phyloP scores from a whole-genome alignment of 2,329 filamentous ascomycete genomes.

The Lachnellula occidentalis region DNA sequence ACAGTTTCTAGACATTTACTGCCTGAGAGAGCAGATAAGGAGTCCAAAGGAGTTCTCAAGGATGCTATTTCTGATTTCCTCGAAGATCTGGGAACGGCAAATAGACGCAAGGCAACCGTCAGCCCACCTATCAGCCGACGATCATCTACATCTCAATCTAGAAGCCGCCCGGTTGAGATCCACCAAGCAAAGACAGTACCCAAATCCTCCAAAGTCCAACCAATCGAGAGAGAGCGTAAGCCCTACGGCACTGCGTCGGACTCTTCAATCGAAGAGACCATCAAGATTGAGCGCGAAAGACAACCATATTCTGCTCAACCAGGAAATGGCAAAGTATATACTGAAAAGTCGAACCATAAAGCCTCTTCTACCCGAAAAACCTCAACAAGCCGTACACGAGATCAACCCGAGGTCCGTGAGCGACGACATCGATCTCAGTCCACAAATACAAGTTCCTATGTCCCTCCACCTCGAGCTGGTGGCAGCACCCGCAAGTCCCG shows the following conservation, averaged over 20 bases:
- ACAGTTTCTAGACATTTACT: conserved; percentile 63
- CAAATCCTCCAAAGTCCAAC: conserved; percentile 22
- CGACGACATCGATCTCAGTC: conserved; percentile 20
- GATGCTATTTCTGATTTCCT: conserved; percentile 48
- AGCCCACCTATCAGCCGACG: conserved; percentile 22
- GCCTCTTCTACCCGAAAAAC: conserved; percentile 18
- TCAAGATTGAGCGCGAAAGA: conserved; percentile 58
- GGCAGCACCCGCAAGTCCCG: conserved; percentile 1
- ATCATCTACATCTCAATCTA: conserved; percentile 19
- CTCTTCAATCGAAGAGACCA: conserved; percentile 37
- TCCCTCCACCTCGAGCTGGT: conserved; percentile 11
- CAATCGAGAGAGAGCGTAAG: conserved; percentile 32
- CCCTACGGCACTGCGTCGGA: conserved; percentile 34
- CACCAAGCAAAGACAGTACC: conserved; percentile 22
- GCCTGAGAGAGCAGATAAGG: conserved; percentile 52
- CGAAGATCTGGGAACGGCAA: conserved; percentile 40
- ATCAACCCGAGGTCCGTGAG: neutral
- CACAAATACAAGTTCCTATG: conserved; percentile 17
- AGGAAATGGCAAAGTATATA: conserved; percentile 52
- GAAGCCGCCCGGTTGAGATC: conserved; percentile 21
- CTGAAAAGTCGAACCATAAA: conserved; percentile 30
- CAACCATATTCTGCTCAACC: conserved; percentile 58
- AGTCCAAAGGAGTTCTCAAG: conserved; percentile 55
- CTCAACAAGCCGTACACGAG: conserved; percentile 20
- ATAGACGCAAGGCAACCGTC: conserved; percentile 33